phyloP scores from a whole-genome alignment of 768 basidiomycete species.

The Kockovaella imperatae region DNA sequence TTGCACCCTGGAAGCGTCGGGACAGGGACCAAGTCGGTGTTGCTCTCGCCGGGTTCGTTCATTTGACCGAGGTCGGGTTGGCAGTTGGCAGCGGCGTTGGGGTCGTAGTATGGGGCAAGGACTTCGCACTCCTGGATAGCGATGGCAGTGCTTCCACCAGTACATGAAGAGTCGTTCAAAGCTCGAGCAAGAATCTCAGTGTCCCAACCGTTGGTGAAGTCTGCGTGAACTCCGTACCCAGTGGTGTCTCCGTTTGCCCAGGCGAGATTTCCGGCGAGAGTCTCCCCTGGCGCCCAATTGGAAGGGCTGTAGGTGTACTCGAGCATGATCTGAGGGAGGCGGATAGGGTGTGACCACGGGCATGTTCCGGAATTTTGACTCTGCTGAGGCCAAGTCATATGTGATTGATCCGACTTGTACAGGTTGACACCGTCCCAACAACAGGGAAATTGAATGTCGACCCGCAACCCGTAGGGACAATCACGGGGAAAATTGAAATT shows the following conservation, averaged over 20 bases:
- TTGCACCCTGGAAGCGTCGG: slow-evolving; percentile 36
- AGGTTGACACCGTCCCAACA: slow-evolving; percentile 43
- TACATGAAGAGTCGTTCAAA: slow-evolving; percentile 46
- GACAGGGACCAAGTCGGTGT: slow-evolving; percentile 25
- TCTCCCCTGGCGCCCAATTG: slow-evolving; percentile 37
- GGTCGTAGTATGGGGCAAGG: slow-evolving; percentile 19
- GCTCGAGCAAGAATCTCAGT: slow-evolving; percentile 53
- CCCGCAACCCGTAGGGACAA: slow-evolving; percentile 33
- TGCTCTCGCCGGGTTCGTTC: slow-evolving; percentile 10
- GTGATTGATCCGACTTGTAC: slow-evolving; percentile 25
- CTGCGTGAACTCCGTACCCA: slow-evolving; percentile 53
- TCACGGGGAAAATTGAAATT: slow-evolving; percentile 29
- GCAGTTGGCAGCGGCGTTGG: slow-evolving; percentile 14
- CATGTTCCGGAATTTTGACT: slow-evolving; percentile 10
- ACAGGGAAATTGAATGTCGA: slow-evolving; percentile 24
- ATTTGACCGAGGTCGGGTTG: slow-evolving; percentile 25
- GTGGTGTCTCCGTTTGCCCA: slow-evolving; percentile 57
- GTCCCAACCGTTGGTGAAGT: slow-evolving; percentile 51
- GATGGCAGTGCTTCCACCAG: slow-evolving; percentile 8
- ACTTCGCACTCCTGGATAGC: slow-evolving; percentile 22
- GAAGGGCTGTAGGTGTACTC: slow-evolving; percentile 27
- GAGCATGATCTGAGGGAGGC: slow-evolving; percentile 35
- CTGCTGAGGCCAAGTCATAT: slow-evolving; percentile 24
- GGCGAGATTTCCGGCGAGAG: slow-evolving; percentile 27
- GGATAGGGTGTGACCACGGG: slow-evolving; percentile 33